Percentiles rank a stretch among this genome's conserved stretches.
Conservation (phyloP, 257 asterid species). For the Rubia yunnanensis region DNA sequence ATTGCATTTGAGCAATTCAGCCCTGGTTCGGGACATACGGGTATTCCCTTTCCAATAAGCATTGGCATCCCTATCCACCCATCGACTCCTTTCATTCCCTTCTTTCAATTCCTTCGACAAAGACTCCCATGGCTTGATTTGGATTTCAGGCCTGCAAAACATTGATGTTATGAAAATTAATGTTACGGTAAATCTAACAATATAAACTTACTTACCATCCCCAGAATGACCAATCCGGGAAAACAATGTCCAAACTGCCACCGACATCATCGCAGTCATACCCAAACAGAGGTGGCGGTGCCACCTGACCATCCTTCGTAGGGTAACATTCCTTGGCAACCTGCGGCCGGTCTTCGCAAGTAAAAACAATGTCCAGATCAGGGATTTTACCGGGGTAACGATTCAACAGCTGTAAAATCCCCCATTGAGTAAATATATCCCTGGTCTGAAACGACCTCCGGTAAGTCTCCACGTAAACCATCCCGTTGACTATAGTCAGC, state of each 20-base stretch:
- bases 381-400: conserved; percentile 29
- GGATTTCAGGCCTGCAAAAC: conserved; percentile 62
- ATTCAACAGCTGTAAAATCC: conserved; percentile 26
- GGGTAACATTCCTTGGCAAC: conserved; percentile 2
- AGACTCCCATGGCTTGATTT: conserved; percentile 68
- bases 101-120: conserved; percentile 41
- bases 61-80: conserved; percentile 70
- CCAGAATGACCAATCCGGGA: conserved; percentile 51
- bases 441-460: conserved; percentile 19
- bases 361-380: conserved; percentile 28
- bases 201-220: conserved; percentile 50
- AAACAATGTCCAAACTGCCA: conserved; percentile 30
- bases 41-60: conserved; percentile 94
- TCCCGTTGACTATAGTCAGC: conserved; percentile 23
- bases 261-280: conserved; percentile 22
- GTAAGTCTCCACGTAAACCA: conserved; percentile 21
- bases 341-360: conserved; percentile 21
- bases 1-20: conserved; percentile 69
- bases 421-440: conserved; percentile 27
- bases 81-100: conserved; percentile 46
- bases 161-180: too few species aligned
- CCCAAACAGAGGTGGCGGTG: conserved; percentile 30
- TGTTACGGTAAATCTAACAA: too few species aligned
- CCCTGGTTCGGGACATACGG: conserved; percentile 36
- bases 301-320: conserved; percentile 4